phyloP scores from a whole-genome alignment of 2,329 filamentous ascomycete species.

The Penicillium concentricum region DNA sequence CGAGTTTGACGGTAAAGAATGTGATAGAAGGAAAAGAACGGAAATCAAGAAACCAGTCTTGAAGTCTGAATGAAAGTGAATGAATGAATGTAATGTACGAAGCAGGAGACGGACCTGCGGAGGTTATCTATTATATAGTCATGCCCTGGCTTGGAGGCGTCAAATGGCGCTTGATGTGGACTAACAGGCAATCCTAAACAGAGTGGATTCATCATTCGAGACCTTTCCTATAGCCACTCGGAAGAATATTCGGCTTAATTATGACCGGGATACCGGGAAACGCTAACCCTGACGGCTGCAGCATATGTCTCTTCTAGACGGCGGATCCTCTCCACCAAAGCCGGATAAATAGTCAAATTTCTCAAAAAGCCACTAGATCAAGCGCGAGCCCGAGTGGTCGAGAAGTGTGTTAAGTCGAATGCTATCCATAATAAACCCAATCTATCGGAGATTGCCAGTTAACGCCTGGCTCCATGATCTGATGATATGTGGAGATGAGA shows the following conservation, averaged over 20 bases:
- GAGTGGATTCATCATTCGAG: slow-evolving; percentile 15
- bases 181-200: slow-evolving; percentile 15
- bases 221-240: background rate
- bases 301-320: slow-evolving; percentile 4
- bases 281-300: slow-evolving; percentile 1
- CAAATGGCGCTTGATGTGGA: slow-evolving; percentile 4
- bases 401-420: slow-evolving; percentile 6
- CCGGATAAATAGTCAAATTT: slow-evolving; percentile 2
- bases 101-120: background rate
- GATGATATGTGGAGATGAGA: slow-evolving; percentile 6
- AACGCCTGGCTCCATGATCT: background rate
- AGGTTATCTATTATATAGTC: slow-evolving; percentile 10
- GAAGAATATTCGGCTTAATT: slow-evolving; percentile 1
- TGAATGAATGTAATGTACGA: slow-evolving; percentile 14
- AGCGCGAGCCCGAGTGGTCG: slow-evolving; percentile 5
- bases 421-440: slow-evolving; percentile 1
- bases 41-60: slow-evolving; percentile 26
- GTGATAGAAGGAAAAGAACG: slow-evolving; percentile 16
- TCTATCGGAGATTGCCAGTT: background rate
- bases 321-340: slow-evolving; percentile 5
- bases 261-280: slow-evolving; percentile 4
- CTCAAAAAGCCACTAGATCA: slow-evolving; percentile 4
- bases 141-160: background rate
- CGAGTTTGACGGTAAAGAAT: slow-evolving; percentile 24
- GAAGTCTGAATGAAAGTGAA: slow-evolving; percentile 17